Evolutionary conservation across 2,329 filamentous ascomycete genomes (phyloP), one percentile per base, ranked within the genome.

Genomic region (Exophiala bonariae): DNA sequence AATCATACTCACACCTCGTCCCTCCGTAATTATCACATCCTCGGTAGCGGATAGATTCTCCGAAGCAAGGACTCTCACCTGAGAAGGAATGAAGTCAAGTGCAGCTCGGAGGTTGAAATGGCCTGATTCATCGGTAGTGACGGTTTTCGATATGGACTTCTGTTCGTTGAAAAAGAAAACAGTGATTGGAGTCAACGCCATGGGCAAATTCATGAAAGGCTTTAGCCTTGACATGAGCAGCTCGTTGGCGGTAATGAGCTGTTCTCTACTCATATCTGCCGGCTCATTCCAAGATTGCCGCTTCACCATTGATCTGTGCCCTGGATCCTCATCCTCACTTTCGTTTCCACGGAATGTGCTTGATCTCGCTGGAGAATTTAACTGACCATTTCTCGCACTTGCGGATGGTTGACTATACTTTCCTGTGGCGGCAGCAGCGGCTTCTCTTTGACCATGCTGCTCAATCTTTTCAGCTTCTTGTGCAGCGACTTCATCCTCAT

Each of bases 111-210:
- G 74, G 32, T 75, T 79, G 60, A 99, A 99, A 66, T 99, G 93
- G 0, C 93, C 93, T 1, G 88, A 83, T 23, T 93, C 86, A 61
- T 96, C 86, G 0, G 95, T 99, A 53, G 81, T 79, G 3, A 96
- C 82, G 1, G 88, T 96, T 42, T 86, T 81, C 20, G 92, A 95
- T 59, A 90, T 85, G 1, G 92, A 96, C 41, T 83, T 78, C 2
- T 78, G 71, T 11, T 95, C 83, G 60, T 97, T 93, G 70, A 95
- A 99, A 67, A 99, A 97, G 73, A 97, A 96, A 1, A 96, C 76
- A 0, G 90, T 96, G 43, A 99, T 85, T 0, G 91, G 85, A 16
- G 83, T 79, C 41, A 86, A 81, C 1, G 85, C 81, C 47, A 91
- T 73, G 0, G 93, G 89, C 32, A 85, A 91, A 1, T 89, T 89